A percentile compares a stretch with the other conserved stretches of the same genome.
These are phyloP conservation scores for Leccinum brunneo-olivaceum DNA, from an alignment of 1,284 basidiomycete species.

Conservation along the genomic window DNA sequence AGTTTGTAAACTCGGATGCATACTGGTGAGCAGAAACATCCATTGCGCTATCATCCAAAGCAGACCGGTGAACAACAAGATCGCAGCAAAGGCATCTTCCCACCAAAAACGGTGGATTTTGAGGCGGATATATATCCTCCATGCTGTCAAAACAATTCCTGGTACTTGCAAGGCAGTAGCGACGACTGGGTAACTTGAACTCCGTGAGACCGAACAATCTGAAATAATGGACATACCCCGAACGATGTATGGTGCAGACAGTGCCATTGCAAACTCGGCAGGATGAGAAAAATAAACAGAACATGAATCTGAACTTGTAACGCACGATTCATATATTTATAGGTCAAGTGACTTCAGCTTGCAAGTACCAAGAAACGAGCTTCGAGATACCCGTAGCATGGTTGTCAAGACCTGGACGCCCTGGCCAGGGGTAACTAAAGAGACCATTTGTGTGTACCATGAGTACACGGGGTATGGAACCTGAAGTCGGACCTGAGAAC, in stretches of 20 bases:
- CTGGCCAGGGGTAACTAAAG: too few relatives aligned
- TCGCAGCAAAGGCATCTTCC: slow-evolving; percentile 17
- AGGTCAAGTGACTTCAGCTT: neutral
- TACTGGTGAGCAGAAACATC: too few relatives aligned
- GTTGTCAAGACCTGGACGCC: too few relatives aligned
- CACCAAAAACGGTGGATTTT: slow-evolving; percentile 22
- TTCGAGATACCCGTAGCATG: too few relatives aligned
- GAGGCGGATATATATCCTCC: slow-evolving; percentile 19
- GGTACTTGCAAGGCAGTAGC: slow-evolving; percentile 8
- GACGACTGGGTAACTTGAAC: neutral
- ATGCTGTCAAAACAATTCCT: slow-evolving; percentile 15
- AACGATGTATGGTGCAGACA: neutral
- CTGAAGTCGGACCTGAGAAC: too few relatives aligned
- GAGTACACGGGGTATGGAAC: too few relatives aligned
- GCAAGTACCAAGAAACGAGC: too few relatives aligned
- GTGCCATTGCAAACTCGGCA: neutral
- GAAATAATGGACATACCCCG: neutral
- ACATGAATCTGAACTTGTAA: too few relatives aligned
- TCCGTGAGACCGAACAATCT: neutral
- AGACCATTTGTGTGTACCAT: too few relatives aligned
- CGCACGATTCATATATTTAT: neutral
- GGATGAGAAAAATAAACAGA: neutral
- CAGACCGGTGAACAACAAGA: slow-evolving; percentile 9
- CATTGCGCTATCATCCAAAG: slow-evolving; percentile 12
- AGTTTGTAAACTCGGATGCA: too few relatives aligned